Evolutionary conservation across 108 stramenopile species (phyloP).

Genomic region (Fragilariopsis cylindrus): DNA sequence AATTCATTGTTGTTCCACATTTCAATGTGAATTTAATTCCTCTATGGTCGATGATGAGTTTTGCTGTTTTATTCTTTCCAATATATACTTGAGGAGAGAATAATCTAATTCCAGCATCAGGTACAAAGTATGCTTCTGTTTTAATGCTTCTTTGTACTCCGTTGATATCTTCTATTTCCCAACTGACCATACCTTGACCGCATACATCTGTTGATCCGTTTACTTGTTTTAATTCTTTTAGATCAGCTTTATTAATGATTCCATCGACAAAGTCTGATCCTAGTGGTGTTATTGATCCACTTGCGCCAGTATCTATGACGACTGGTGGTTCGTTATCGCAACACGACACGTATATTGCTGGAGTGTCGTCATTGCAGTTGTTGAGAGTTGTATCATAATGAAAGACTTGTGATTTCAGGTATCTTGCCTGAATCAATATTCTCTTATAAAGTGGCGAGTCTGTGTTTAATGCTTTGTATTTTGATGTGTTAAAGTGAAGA

Average conservation of each 20-base stretch:
- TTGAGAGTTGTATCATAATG: too few species aligned
- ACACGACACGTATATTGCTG: too few species aligned
- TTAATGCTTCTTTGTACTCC: neutral
- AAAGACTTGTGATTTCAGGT: too few species aligned
- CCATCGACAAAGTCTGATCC: neutral
- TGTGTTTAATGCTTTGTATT: too few species aligned
- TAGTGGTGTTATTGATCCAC: neutral
- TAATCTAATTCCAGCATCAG: neutral
- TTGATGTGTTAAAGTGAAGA: too few species aligned
- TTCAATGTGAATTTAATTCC: too few species aligned
- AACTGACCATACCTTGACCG: neutral
- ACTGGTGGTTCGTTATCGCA: neutral
- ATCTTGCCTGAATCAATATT: too few species aligned
- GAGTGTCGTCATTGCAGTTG: too few species aligned
- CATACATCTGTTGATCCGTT: neutral
- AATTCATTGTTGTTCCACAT: too few species aligned
- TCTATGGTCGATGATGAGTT: too few species aligned
- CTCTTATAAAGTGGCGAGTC: too few species aligned
- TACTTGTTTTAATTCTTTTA: neutral
- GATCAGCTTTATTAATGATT: neutral
- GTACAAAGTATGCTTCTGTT: neutral
- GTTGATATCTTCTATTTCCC: neutral
- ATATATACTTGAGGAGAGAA: neutral
- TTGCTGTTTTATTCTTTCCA: neutral
- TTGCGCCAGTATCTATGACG: neutral